These are phyloP conservation scores for Termitomyces sp. DNA, from an alignment of 768 basidiomycete species.

Conservation along the genomic window DNA sequence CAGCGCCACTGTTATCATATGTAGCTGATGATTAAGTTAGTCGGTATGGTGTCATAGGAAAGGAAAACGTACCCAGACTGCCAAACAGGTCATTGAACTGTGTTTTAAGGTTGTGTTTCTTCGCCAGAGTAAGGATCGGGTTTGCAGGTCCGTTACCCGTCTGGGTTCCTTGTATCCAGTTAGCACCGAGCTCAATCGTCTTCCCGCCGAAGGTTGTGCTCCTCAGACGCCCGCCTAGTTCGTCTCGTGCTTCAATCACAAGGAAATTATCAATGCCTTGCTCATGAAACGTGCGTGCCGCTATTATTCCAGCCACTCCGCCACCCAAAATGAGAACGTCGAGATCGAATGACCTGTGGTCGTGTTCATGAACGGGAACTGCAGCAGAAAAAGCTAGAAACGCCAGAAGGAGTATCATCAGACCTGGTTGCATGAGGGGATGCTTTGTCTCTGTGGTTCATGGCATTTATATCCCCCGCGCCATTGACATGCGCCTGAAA, in stretches of 20 bases:
- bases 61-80: constrained; percentile 32
- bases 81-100: constrained; percentile 38
- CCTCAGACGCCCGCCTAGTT: constrained; percentile 59
- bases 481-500: too few relatives aligned
- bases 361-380: background rate
- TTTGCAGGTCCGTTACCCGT: constrained; percentile 44
- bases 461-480: background rate
- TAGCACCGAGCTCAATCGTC: constrained; percentile 52
- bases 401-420: background rate
- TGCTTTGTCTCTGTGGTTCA: too few relatives aligned
- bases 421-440: too few relatives aligned
- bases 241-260: constrained; percentile 52
- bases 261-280: constrained; percentile 50
- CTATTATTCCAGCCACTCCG: constrained; percentile 60
- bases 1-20: constrained; percentile 44
- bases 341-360: background rate
- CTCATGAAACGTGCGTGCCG: constrained; percentile 52
- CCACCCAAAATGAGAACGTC: constrained; percentile 59
- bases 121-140: constrained; percentile 53
- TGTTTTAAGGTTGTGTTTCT: constrained; percentile 47
- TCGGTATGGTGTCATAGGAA: background rate
- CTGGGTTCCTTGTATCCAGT: constrained; percentile 55
- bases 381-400: background rate
- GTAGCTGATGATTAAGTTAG: constrained; percentile 33
- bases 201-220: constrained; percentile 39